phyloP scores from a whole-genome alignment of 2,329 filamentous ascomycete species.

The Anisogramma anomala region DNA sequence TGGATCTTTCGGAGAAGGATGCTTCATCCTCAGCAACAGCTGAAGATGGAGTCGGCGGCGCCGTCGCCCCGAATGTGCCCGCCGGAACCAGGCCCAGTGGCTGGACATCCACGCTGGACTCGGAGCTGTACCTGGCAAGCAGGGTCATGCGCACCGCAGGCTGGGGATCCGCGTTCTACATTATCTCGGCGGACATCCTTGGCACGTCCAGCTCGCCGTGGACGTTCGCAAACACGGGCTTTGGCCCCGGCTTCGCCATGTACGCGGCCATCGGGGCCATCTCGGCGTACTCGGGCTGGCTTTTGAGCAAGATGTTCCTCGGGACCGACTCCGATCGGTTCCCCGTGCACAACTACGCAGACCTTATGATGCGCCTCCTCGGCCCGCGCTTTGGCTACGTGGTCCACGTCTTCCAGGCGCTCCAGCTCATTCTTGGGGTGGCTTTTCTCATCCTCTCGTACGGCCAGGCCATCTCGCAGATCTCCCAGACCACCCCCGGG shows the following conservation, averaged over 20 bases:
- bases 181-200: neutral
- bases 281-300: constrained; percentile 6
- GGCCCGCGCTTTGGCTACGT: neutral
- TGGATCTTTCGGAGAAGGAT: neutral
- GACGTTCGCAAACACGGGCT: constrained; percentile 1
- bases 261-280: neutral
- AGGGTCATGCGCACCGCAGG: neutral
- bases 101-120: neutral
- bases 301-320: neutral
- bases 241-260: neutral
- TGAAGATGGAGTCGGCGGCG: too few relatives aligned
- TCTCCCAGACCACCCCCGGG: neutral
- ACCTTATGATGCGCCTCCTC: neutral
- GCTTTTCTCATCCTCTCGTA: constrained; percentile 35
- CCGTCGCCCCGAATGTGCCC: neutral
- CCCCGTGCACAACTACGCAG: neutral
- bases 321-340: neutral
- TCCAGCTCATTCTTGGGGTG: constrained; percentile 28
- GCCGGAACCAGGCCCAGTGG: too few relatives aligned
- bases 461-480: constrained; percentile 22
- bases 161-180: constrained; percentile 1
- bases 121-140: neutral
- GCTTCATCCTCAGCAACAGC: too few relatives aligned
- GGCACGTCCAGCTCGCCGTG: neutral
- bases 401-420: neutral